Evolutionary conservation across 169 alveolate species (phyloP).

Genomic region (Cryptosporidium tyzzeri): DNA sequence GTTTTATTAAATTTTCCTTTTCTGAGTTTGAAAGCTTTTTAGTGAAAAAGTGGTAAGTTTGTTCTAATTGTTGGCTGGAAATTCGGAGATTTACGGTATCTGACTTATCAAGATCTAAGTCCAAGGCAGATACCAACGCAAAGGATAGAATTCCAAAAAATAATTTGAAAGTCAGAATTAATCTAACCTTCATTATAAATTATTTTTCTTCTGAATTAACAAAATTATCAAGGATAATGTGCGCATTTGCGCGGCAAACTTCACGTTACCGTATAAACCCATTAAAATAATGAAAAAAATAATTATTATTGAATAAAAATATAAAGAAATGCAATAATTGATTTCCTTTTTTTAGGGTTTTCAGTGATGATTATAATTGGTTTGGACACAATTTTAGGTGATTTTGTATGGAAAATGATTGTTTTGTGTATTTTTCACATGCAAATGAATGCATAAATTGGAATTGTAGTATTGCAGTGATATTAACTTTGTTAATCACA

Average conservation of each 20-base stretch:
- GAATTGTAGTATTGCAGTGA: not conserved
- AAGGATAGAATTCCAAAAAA: not conserved
- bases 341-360: too few species aligned
- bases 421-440: not conserved
- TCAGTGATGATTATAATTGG: too few species aligned
- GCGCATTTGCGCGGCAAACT: slow-evolving; percentile 33
- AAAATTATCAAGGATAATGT: slow-evolving; percentile 6
- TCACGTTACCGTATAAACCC: slow-evolving; percentile 20
- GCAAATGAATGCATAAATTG: too few species aligned
- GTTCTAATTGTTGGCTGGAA: not conserved
- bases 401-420: not conserved
- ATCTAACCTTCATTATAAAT: not conserved
- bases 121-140: not conserved
- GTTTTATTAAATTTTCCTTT: slow-evolving; percentile 1
- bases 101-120: not conserved
- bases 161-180: not conserved
- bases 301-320: too few species aligned
- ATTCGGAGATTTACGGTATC: not conserved
- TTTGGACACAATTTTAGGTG: not conserved
- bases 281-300: not conserved
- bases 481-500: not conserved
- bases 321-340: too few species aligned
- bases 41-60: slow-evolving; percentile 1
- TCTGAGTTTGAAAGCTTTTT: slow-evolving; percentile 29
- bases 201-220: not conserved